phyloP scores from a whole-genome alignment of 495 filamentous ascomycete species.

The Massariosphaeria phaeospora region DNA sequence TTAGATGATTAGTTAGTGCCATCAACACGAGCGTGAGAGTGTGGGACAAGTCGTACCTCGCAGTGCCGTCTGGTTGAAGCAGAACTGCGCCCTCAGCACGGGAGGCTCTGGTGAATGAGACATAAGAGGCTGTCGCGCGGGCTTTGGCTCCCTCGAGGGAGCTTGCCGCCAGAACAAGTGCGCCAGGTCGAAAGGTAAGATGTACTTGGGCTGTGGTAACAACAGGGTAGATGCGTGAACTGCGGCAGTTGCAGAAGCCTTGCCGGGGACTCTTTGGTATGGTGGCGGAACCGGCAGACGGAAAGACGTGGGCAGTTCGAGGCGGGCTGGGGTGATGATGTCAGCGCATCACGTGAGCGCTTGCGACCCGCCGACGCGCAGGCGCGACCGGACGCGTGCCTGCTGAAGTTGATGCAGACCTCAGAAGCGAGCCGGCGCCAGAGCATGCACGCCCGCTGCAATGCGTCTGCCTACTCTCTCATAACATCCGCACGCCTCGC shows the following conservation, averaged over 20 bases:
- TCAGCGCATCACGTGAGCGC: too few species aligned
- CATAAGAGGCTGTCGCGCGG: conserved; percentile 47
- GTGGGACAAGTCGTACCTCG: conserved; percentile 65
- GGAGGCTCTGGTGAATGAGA: conserved; percentile 56
- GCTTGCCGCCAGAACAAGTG: conserved; percentile 34
- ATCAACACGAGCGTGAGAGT: neutral
- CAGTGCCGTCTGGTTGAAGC: conserved; percentile 79
- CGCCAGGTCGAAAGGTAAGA: conserved; percentile 29
- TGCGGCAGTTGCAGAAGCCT: neutral
- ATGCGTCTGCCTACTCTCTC: conserved; percentile 12
- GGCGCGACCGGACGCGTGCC: conserved; percentile 14
- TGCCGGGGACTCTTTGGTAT: too few species aligned
- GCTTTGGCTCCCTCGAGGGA: conserved; percentile 5
- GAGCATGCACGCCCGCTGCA: conserved; percentile 14
- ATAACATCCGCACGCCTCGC: neutral
- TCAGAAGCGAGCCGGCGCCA: neutral
- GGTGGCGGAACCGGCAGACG: too few species aligned
- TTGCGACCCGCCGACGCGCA: too few species aligned
- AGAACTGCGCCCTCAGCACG: conserved; percentile 78
- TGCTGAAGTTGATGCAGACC: neutral
- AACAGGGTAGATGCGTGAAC: neutral
- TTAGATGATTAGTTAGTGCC: conserved; percentile 23
- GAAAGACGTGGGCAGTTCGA: too few species aligned
- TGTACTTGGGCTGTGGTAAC: neutral
- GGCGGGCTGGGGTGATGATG: too few species aligned